phyloP scores from a whole-genome alignment of 371 early-diverging fungal genomes.

The Lichtheimia ornata region DNA sequence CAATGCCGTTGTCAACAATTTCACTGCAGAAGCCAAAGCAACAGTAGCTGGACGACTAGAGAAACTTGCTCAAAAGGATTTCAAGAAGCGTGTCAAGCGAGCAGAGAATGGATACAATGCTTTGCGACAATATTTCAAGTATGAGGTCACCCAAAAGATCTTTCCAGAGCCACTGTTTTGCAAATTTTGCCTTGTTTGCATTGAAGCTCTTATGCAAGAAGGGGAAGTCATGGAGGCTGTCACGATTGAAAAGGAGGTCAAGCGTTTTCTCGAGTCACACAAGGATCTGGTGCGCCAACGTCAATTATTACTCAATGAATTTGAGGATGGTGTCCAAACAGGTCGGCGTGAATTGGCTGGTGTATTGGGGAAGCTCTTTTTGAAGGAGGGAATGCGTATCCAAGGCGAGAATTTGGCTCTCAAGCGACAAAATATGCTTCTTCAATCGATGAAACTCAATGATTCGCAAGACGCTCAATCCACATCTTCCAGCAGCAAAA shows the following conservation, averaged over 20 bases:
- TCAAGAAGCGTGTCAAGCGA: conserved; percentile 57
- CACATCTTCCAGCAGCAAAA: neutral
- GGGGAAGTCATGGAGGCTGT: conserved; percentile 73
- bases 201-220: conserved; percentile 73
- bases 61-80: conserved; percentile 65
- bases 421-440: conserved; percentile 65
- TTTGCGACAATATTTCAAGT: conserved; percentile 26
- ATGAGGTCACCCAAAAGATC: conserved; percentile 27
- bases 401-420: conserved; percentile 70
- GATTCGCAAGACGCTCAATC: neutral
- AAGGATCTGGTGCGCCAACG: conserved; percentile 55
- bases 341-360: conserved; percentile 71
- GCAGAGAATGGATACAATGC: conserved; percentile 42
- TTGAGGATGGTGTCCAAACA: conserved; percentile 66
- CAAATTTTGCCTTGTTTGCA: conserved; percentile 47
- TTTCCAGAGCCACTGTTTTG: conserved; percentile 35
- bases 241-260: conserved; percentile 43
- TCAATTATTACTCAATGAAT: conserved; percentile 62
- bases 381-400: conserved; percentile 72
- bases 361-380: conserved; percentile 69
- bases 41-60: conserved; percentile 61
- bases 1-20: neutral
- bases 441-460: conserved; percentile 53
- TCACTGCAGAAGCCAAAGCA: conserved; percentile 33
- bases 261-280: conserved; percentile 44